Evolutionary conservation across 2,329 filamentous ascomycete genomes (phyloP), one percentile per base, ranked within the genome.

Genomic region (Cryphonectria radicalis): DNA sequence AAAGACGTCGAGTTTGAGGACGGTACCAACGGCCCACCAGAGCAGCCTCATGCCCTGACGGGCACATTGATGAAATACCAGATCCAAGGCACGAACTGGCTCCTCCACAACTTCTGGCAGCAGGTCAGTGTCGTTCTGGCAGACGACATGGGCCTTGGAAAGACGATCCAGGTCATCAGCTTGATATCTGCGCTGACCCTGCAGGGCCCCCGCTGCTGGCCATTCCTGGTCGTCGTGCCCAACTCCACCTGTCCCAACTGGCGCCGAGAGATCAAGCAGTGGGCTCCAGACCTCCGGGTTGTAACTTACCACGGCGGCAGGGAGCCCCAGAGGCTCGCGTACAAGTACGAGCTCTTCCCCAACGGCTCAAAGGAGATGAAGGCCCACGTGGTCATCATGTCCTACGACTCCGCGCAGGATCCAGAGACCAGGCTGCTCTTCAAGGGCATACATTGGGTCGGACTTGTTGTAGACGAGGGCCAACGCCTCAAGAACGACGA

Each of bases 211-310:
- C 84, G 88, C 77, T 96, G 94, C 80, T 98, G 93, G 88, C 96
- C 96, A 0, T 98, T 98, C 78, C 85, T 99, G 22, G 87, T 98
- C 3, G 94, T 98, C 1, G 95, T 97, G 0, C 96, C 96, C 0
- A 98, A 98, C 78, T 91, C 95, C 0, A 99, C 96, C 0, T 97
- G 94, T 79, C 90, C 94, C n/a, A 99, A 99, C 79, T 99, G 96
- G 95, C 92, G 95, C 7, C 91, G 95, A 65, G 96, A 99, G 79
- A 94, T 98, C 80, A 97, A 97, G 82, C 91, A 93, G 75, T 99
- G 95, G 95, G 91, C 92, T 0, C 95, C 95, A 1, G 89, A 89
- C 8, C 83, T 98, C 50, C 90, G 94, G 59, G 94, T 97, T 8
- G 94, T 98, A n/a, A 92, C 94, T 0, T 98, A 96, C 79, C 97